Evolutionary conservation across 2,329 filamentous ascomycete genomes (phyloP), one percentile per base, ranked within the genome.

Genomic region (Talaromyces sp.): DNA sequence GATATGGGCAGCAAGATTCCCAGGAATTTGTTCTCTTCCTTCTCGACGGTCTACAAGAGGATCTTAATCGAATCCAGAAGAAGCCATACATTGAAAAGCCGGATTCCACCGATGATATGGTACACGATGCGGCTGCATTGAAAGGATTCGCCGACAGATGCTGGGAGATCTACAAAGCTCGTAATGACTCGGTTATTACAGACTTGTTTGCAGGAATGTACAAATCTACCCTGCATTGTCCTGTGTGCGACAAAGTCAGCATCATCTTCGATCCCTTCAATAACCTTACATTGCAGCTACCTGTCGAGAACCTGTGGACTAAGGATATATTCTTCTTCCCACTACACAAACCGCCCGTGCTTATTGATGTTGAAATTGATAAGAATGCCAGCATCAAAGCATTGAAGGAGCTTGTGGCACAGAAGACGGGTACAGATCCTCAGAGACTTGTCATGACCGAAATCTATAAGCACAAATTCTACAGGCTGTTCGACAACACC

Each of bases 191-290:
- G 0, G 88, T 97, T 40, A 89, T 97, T 64, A 93, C 91, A 58
- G 94, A 99, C 70, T 81, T 99, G 10, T 99, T 99, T 73, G 95
- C 91, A 21, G 94, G 94, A 62, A 91, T 97, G 82, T 99, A 97
- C 82, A 97, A 97, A 77, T 97, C 95, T 45, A 97, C 93, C 0
- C 83, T 99, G 62, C 88, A 94, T 62, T 99, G 94, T 69, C 94
- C 94, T 0, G 83, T 82, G 7, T 99, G 94, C 72, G 83, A 88
- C 65, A 99, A 97, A 76, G 89, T 97, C 74, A 97, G 92, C 82
- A 96, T 99, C 66, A 97, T 94, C 0, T 99, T 99, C 69, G 94
- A 99, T 70, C 94, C 94, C 0, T 99, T 96, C 79, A 97, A 91
- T 73, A 94, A 95, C 63, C 77, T 99, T 60, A 97, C 94, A 0